Conservation (phyloP, 768 basidiomycete species). For the Collybiopsis luxurians region DNA sequence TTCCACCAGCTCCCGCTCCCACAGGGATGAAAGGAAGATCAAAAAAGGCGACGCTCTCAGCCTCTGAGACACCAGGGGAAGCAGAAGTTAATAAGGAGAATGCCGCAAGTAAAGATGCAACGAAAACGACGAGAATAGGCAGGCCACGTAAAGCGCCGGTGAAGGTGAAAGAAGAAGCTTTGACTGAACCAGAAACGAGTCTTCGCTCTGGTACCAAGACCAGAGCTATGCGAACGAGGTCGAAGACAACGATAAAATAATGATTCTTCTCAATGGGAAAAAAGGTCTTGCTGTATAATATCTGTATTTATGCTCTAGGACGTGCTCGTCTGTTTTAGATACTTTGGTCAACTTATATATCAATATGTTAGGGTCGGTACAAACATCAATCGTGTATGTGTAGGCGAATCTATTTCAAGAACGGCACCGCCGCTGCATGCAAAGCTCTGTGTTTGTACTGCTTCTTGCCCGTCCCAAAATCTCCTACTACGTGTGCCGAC, state of each 20-base stretch:
- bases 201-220: constrained; percentile 2
- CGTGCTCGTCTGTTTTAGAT: too few species aligned
- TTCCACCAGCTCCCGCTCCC: not conserved
- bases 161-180: constrained; percentile 10
- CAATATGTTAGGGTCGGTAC: not conserved
- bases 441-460: constrained; percentile 66
- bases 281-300: too few species aligned
- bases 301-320: too few species aligned
- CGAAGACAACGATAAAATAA: constrained; percentile 6
- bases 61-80: not conserved
- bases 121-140: constrained; percentile 1
- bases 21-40: not conserved
- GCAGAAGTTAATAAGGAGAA: constrained; percentile 8
- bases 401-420: constrained; percentile 33
- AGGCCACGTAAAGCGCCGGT: not conserved
- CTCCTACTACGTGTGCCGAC: constrained; percentile 80
- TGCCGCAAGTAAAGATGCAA: constrained; percentile 1
- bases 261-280: not conserved
- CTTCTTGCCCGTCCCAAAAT: constrained; percentile 79
- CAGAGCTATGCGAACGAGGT: constrained; percentile 7
- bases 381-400: not conserved
- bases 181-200: constrained; percentile 8
- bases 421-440: constrained; percentile 41
- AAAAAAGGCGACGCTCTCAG: not conserved
- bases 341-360: not conserved